Percentiles rank a stretch among this genome's conserved stretches.
Evolutionary conservation across 2,329 filamentous ascomycete species (phyloP).

Genomic region (Fusarium hostae): DNA sequence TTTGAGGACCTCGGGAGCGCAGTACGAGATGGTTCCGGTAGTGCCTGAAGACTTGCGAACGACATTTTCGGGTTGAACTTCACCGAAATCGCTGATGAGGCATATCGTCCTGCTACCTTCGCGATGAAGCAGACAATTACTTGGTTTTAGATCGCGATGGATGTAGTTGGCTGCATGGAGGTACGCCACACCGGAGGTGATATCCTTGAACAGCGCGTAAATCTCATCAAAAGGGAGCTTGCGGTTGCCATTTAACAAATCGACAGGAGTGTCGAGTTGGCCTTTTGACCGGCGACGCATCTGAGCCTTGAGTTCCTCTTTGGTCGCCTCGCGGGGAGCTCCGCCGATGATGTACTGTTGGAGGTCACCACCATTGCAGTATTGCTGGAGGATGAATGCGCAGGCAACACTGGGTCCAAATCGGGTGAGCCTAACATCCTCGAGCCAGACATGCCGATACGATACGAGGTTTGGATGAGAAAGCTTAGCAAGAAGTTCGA

Average conservation of each 20-base stretch:
- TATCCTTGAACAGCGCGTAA: constrained; percentile 95
- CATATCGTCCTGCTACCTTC: constrained; percentile 78
- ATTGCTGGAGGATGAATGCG: constrained; percentile 96
- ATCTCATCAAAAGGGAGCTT: constrained; percentile 85
- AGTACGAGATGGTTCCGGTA: constrained; percentile 97
- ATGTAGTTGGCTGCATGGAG: constrained; percentile 93
- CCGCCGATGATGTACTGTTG: constrained; percentile 86
- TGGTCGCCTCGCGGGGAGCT: constrained; percentile 71
- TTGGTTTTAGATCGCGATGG: constrained; percentile 94
- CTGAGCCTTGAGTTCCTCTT: constrained; percentile 88
- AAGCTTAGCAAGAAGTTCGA: constrained; percentile 89
- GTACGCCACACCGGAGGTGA: constrained; percentile 90
- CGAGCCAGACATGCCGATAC: constrained; percentile 97
- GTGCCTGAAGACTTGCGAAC: constrained; percentile 90
- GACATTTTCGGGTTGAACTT: constrained; percentile 87
- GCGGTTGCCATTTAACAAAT: constrained; percentile 56
- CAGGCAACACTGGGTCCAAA: constrained; percentile 94
- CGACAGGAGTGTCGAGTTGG: constrained; percentile 70
- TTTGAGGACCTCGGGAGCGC: constrained; percentile 90
- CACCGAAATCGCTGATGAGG: constrained; percentile 96
- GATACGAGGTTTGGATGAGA: constrained; percentile 96
- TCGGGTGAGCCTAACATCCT: constrained; percentile 83
- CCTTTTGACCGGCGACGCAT: constrained; percentile 85
- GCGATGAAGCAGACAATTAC: constrained; percentile 89
- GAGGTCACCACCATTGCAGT: constrained; percentile 93